Evolutionary conservation across 2,329 filamentous ascomycete species (phyloP).

Genomic region (Capronia americana): DNA sequence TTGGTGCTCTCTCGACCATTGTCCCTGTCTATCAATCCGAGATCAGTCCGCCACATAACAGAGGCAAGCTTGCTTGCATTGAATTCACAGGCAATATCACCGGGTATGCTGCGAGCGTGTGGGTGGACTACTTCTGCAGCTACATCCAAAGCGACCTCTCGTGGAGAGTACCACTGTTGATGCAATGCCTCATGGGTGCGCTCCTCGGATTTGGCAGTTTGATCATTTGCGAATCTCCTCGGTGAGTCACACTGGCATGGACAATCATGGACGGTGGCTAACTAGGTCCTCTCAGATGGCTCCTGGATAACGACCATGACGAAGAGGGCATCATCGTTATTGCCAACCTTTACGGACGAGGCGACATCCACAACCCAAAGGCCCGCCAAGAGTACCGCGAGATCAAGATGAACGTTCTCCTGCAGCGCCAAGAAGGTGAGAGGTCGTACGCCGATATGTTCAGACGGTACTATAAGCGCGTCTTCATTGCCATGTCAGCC

Average conservation of each 20-base stretch:
- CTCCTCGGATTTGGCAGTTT: constrained; percentile 85
- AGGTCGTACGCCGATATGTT: constrained; percentile 94
- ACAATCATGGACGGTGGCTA: constrained; percentile 41
- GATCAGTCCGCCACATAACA: constrained; percentile 94
- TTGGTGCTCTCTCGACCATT: constrained; percentile 88
- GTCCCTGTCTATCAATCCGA: constrained; percentile 94
- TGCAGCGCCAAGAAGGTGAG: constrained; percentile 94
- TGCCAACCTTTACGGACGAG: constrained; percentile 93
- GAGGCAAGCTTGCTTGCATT: constrained; percentile 94
- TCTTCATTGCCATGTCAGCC: constrained; percentile 98
- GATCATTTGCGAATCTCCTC: constrained; percentile 93
- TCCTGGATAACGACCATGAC: constrained; percentile 95
- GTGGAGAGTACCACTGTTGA: constrained; percentile 86
- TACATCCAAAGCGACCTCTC: constrained; percentile 84
- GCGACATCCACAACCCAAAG: constrained; percentile 91
- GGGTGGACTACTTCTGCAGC: constrained; percentile 98
- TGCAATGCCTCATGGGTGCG: constrained; percentile 94
- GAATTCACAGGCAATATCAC: constrained; percentile 98
- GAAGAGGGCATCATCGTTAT: constrained; percentile 99
- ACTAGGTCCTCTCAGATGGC: constrained; percentile 70
- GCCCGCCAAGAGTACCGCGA: constrained; percentile 96
- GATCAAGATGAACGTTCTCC: constrained; percentile 96
- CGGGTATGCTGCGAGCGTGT: constrained; percentile 94
- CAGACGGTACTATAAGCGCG: constrained; percentile 84
- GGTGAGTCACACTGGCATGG: constrained; percentile 59